Evolutionary conservation across 768 basidiomycete genomes (phyloP).

Genomic region (Bullera alba): DNA sequence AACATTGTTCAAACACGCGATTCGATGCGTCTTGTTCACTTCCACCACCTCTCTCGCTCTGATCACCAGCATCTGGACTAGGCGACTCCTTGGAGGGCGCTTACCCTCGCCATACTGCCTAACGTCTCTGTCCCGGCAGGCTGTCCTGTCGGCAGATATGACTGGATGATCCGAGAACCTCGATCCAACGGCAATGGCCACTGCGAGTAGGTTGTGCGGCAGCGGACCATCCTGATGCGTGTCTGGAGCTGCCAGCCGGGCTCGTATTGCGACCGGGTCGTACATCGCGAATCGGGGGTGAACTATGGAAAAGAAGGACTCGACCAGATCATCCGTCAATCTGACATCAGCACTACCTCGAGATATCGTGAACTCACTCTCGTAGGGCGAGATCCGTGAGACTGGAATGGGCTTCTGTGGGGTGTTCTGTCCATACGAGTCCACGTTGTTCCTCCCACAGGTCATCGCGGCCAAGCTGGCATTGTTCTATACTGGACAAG

Average conservation of each 20-base stretch:
- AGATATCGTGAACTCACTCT: constrained; percentile 59
- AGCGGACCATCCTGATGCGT: constrained; percentile 36
- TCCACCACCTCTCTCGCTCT: constrained; percentile 81
- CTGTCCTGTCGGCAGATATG: constrained; percentile 67
- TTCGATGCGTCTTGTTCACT: constrained; percentile 73
- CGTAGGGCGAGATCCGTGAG: constrained; percentile 67
- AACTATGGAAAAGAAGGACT: constrained; percentile 78
- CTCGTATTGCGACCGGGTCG: constrained; percentile 73
- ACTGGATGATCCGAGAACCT: constrained; percentile 88
- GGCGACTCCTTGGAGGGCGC: constrained; percentile 55
- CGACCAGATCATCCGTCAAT: constrained; percentile 84
- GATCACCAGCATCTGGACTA: constrained; percentile 70
- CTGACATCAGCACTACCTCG: constrained; percentile 48
- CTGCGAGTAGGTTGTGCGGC: constrained; percentile 59
- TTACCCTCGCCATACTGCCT: constrained; percentile 14
- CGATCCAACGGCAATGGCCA: constrained; percentile 82
- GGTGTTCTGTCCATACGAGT: constrained; percentile 25
- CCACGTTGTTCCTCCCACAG: constrained; percentile 32
- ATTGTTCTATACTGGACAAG: constrained; percentile 16
- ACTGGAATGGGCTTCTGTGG: constrained; percentile 60
- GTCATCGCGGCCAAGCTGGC: constrained; percentile 17
- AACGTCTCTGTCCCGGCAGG: constrained; percentile 34
- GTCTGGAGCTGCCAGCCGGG: constrained; percentile 53
- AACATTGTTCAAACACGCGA: constrained; percentile 71
- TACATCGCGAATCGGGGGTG: constrained; percentile 82